A percentile compares a stretch with the other conserved stretches of the same genome.
These are phyloP conservation scores for Melanomma pulvis-pyrius DNA, from an alignment of 495 filamentous ascomycete genomes.

Conservation along the genomic window DNA sequence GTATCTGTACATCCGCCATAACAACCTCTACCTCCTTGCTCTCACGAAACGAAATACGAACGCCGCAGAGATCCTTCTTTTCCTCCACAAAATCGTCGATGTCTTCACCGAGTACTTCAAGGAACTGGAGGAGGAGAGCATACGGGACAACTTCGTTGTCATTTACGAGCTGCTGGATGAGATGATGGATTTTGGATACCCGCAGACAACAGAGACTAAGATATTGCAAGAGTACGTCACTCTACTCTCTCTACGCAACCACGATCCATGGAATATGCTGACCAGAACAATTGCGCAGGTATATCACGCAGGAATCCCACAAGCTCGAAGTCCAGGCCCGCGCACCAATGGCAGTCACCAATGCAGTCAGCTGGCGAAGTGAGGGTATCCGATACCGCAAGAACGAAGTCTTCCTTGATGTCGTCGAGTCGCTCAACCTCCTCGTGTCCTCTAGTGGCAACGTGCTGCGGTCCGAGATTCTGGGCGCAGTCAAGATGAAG, in stretches of 20 bases:
- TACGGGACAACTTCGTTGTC: conserved; percentile 98
- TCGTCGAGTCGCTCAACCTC: conserved; percentile 95
- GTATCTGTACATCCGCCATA: conserved; percentile 99
- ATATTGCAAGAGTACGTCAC: conserved; percentile 83
- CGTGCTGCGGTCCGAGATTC: conserved; percentile 93
- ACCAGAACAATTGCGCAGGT: conserved; percentile 51
- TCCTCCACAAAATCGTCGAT: conserved; percentile 97
- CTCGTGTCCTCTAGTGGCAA: conserved; percentile 94
- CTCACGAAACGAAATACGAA: conserved; percentile 99
- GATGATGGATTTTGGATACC: conserved; percentile 99
- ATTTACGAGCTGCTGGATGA: conserved; percentile 99
- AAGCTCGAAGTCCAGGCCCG: conserved; percentile 97
- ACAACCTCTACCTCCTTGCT: conserved; percentile 98
- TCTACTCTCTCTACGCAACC: background rate
- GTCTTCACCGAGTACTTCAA: conserved; percentile 99
- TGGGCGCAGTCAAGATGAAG: conserved; percentile 99
- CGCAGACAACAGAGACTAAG: conserved; percentile 98
- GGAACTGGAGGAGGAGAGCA: conserved; percentile 97
- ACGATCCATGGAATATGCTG: background rate
- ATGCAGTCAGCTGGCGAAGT: conserved; percentile 96
- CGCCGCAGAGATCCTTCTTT: conserved; percentile 96
- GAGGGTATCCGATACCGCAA: conserved; percentile 99
- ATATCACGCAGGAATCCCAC: conserved; percentile 99
- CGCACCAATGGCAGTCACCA: conserved; percentile 99
- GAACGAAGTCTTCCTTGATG: conserved; percentile 98